Evolutionary conservation across 345 rosid genomes (phyloP).

Genomic region (Punica granatum): DNA sequence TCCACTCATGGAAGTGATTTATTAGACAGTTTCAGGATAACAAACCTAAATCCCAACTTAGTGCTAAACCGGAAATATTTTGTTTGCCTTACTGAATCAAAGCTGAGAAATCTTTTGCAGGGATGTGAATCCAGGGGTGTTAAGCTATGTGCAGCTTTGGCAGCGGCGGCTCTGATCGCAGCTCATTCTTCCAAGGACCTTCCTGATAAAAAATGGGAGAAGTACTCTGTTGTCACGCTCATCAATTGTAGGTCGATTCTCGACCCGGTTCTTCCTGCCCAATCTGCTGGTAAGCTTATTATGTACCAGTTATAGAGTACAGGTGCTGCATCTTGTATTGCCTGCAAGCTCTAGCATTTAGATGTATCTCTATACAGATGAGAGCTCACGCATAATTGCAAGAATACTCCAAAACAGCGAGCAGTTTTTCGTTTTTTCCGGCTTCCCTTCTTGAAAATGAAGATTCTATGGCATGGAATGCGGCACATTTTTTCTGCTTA

Average conservation of each 20-base stretch:
- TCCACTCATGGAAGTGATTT: too few relatives aligned
- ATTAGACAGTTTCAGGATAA: too few relatives aligned
- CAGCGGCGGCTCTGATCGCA: constrained; percentile 35
- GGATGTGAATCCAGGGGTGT: constrained; percentile 32
- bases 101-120: constrained; percentile 10
- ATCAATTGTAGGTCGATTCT: constrained; percentile 57
- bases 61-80: not conserved
- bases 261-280: constrained; percentile 42
- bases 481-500: not conserved
- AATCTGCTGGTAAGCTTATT: constrained; percentile 39
- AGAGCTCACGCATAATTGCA: not conserved
- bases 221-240: constrained; percentile 40
- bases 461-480: not conserved
- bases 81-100: not conserved
- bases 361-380: not conserved
- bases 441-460: too few relatives aligned
- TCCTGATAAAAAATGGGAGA: constrained; percentile 18
- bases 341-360: not conserved
- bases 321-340: too few relatives aligned
- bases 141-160: constrained; percentile 27
- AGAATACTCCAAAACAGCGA: too few relatives aligned
- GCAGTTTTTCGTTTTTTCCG: too few relatives aligned
- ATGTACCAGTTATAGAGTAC: not conserved
- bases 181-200: constrained; percentile 20
- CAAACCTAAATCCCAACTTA: too few relatives aligned